Conservation (phyloP, 495 filamentous ascomycete species). For the Barbatosphaeria neglecta region DNA sequence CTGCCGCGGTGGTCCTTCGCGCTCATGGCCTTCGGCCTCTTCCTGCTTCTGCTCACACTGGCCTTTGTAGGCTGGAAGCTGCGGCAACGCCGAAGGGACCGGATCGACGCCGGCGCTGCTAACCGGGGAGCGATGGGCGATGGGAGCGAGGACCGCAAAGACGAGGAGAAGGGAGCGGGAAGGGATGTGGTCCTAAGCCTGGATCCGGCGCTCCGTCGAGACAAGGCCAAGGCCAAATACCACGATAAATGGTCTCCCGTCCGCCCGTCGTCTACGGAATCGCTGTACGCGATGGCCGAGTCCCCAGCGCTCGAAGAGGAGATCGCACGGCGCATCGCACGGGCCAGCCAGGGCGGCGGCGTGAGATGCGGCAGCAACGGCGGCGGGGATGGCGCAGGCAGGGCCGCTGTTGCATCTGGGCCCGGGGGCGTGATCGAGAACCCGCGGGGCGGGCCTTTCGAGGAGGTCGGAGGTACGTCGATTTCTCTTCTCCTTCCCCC, state of each 20-base stretch:
- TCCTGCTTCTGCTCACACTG: not conserved
- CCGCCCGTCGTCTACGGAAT: not conserved
- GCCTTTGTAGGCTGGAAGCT: not conserved
- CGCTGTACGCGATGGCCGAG: not conserved
- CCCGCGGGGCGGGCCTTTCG: not conserved
- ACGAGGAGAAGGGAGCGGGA: no score
- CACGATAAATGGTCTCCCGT: not conserved
- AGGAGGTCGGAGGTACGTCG: not conserved
- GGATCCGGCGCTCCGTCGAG: no score
- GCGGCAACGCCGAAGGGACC: no score
- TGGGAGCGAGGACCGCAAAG: not conserved
- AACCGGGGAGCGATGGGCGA: not conserved
- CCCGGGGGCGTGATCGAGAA: not conserved
- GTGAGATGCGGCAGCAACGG: not conserved
- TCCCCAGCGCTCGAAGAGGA: not conserved
- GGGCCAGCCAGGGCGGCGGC: not conserved
- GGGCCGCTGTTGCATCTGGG: not conserved
- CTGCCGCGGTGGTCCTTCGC: not conserved
- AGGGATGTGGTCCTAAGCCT: no score
- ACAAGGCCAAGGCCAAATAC: not conserved
- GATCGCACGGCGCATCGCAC: not conserved
- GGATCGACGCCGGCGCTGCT: not conserved
- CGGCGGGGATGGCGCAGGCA: not conserved
- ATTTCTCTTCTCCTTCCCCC: not conserved
- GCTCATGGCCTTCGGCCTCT: not conserved